A percentile compares a stretch with the other conserved stretches of the same genome.
Evolutionary conservation across 306 rosid species (phyloP).

Genomic region (Mimosa bimucronata): DNA sequence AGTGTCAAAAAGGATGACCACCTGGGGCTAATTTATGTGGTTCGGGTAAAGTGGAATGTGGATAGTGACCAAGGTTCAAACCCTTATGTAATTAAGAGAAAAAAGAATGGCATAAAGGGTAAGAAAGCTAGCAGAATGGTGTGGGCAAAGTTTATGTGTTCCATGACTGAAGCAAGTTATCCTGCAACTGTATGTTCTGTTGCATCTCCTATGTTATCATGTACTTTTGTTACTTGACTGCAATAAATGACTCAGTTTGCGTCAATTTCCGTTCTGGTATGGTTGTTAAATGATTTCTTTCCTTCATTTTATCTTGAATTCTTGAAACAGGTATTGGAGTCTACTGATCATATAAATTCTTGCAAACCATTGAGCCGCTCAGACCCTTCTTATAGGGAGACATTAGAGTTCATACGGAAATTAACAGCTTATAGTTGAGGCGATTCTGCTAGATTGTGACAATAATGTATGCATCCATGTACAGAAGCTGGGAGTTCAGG

Average conservation of each 20-base stretch:
- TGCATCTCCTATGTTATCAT: neutral
- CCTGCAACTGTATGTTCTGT: neutral
- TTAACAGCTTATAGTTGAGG: slow-evolving; percentile 51
- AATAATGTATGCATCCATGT: slow-evolving; percentile 34
- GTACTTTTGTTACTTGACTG: neutral
- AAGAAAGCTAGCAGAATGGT: neutral
- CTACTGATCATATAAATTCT: slow-evolving; percentile 94
- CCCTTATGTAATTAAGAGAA: neutral
- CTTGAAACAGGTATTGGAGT: slow-evolving; percentile 78
- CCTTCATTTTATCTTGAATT: slow-evolving; percentile 25
- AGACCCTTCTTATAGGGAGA: slow-evolving; percentile 87
- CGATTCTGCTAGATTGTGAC: neutral
- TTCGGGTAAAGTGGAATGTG: neutral
- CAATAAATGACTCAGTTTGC: neutral
- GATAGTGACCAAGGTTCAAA: neutral
- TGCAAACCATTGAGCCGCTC: slow-evolving; percentile 83
- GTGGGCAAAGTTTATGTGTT: neutral
- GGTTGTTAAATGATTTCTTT: neutral
- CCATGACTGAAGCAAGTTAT: neutral
- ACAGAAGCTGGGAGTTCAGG: slow-evolving; percentile 28
- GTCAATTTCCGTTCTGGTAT: neutral
- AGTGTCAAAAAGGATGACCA: neutral
- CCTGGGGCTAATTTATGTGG: neutral
- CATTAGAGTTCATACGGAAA: slow-evolving; percentile 73
- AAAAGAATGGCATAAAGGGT: neutral